Conservation (phyloP, 2,329 filamentous ascomycete species). For the Mariannaea sp. region DNA sequence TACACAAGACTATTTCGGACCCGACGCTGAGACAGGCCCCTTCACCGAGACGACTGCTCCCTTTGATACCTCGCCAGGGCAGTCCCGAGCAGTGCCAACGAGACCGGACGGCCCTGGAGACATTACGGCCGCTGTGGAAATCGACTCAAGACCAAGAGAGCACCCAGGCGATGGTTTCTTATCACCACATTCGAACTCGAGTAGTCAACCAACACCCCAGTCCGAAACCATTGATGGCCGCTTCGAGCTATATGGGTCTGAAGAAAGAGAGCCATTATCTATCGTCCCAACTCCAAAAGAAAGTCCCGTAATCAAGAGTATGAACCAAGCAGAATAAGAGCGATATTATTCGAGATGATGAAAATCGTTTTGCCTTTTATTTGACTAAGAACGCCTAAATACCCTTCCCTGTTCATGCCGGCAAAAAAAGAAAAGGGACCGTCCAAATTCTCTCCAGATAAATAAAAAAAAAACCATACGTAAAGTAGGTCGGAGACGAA, state of each 20-base stretch:
- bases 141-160: slow-evolving; percentile 46
- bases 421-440: slow-evolving; percentile 29
- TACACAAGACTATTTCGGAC: slow-evolving; percentile 51
- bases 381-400: slow-evolving; percentile 38
- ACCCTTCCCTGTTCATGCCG: slow-evolving; percentile 32
- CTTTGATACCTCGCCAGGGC: slow-evolving; percentile 38
- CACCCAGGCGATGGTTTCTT: slow-evolving; percentile 21
- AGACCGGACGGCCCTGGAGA: slow-evolving; percentile 54
- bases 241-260: slow-evolving; percentile 53
- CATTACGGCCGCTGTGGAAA: slow-evolving; percentile 59
- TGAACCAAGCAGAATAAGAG: slow-evolving; percentile 11
- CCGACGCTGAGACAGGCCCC: slow-evolving; percentile 51
- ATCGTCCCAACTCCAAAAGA: slow-evolving; percentile 35
- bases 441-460: slow-evolving; percentile 27
- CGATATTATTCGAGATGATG: slow-evolving; percentile 12
- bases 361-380: slow-evolving; percentile 28
- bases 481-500: slow-evolving; percentile 31
- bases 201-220: slow-evolving; percentile 28
- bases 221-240: slow-evolving; percentile 41
- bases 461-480: slow-evolving; percentile 24
- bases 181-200: slow-evolving; percentile 29
- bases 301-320: slow-evolving; percentile 22
- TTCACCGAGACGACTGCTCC: slow-evolving; percentile 47
- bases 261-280: slow-evolving; percentile 29
- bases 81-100: slow-evolving; percentile 48